phyloP scores from a whole-genome alignment of 345 rosid genomes.

The Citrus australasica region DNA sequence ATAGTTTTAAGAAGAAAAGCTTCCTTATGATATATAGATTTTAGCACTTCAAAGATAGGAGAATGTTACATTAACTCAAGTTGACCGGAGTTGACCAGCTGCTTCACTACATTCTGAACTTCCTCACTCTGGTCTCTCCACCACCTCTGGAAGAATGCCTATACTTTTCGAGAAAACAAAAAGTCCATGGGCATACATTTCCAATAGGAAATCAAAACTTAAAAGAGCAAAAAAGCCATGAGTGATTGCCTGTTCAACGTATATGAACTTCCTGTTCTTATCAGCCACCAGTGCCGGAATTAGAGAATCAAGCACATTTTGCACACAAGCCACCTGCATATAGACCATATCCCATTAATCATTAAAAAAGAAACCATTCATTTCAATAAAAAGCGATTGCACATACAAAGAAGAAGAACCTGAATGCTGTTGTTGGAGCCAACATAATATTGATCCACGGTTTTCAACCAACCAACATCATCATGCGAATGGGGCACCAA shows the following conservation, averaged over 20 bases:
- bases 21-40: not conserved
- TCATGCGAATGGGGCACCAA: slow-evolving; percentile 57
- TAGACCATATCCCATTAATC: slow-evolving; percentile 3
- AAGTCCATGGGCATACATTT: not conserved
- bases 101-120: slow-evolving; percentile 30
- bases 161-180: not conserved
- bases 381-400: not conserved
- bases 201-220: too few species aligned
- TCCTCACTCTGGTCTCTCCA: slow-evolving; percentile 48
- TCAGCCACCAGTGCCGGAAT: slow-evolving; percentile 49
- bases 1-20: not conserved
- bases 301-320: slow-evolving; percentile 46
- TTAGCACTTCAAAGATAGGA: not conserved
- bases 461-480: slow-evolving; percentile 64
- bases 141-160: slow-evolving; percentile 67
- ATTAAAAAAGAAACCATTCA: not conserved
- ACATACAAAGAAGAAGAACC: slow-evolving; percentile 18
- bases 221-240: not conserved
- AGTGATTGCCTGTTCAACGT: slow-evolving; percentile 43
- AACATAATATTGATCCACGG: slow-evolving; percentile 56
- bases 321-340: slow-evolving; percentile 53
- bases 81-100: slow-evolving; percentile 43
- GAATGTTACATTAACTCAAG: slow-evolving; percentile 45
- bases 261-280: slow-evolving; percentile 52
- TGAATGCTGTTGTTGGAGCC: slow-evolving; percentile 61